Percentiles rank a stretch among this genome's conserved stretches.
These are phyloP conservation scores for Cytospora piceicola DNA, from an alignment of 2,329 filamentous ascomycete genomes.

Conservation along the genomic window DNA sequence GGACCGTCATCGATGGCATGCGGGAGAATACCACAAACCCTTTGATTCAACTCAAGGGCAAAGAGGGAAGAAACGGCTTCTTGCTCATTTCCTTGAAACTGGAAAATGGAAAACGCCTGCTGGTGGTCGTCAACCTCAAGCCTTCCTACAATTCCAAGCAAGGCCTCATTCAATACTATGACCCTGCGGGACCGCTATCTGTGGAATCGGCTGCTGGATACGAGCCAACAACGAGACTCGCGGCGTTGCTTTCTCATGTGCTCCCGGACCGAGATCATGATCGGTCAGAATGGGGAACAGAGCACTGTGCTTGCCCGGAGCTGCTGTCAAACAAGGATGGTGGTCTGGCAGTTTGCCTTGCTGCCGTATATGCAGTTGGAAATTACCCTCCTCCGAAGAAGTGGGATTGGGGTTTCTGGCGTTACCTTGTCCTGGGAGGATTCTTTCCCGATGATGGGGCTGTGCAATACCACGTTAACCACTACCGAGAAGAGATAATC, in stretches of 20 bases:
- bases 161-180: slow-evolving; percentile 7
- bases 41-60: not conserved
- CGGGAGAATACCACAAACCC: not conserved
- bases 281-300: not conserved
- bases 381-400: slow-evolving; percentile 1
- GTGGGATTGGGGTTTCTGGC: slow-evolving; percentile 21
- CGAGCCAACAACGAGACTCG: not conserved
- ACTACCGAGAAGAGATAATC: slow-evolving; percentile 4
- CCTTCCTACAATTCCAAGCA: not conserved
- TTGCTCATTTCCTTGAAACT: slow-evolving; percentile 3
- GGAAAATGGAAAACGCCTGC: not conserved
- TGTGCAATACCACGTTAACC: slow-evolving; percentile 2
- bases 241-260: not conserved
- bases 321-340: slow-evolving; percentile 5
- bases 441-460: slow-evolving; percentile 10
- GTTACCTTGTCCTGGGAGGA: slow-evolving; percentile 3
- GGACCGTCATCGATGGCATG: slow-evolving; percentile 11
- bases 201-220: not conserved
- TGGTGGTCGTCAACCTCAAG: slow-evolving; percentile 10
- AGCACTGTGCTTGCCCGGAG: slow-evolving; percentile 17
- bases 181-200: not conserved
- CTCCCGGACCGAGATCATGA: slow-evolving; percentile 4
- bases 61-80: slow-evolving; percentile 2
- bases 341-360: slow-evolving; percentile 16
- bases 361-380: slow-evolving; percentile 17